Conservation (phyloP, 2,329 filamentous ascomycete species). For the Penicillium expansum region DNA sequence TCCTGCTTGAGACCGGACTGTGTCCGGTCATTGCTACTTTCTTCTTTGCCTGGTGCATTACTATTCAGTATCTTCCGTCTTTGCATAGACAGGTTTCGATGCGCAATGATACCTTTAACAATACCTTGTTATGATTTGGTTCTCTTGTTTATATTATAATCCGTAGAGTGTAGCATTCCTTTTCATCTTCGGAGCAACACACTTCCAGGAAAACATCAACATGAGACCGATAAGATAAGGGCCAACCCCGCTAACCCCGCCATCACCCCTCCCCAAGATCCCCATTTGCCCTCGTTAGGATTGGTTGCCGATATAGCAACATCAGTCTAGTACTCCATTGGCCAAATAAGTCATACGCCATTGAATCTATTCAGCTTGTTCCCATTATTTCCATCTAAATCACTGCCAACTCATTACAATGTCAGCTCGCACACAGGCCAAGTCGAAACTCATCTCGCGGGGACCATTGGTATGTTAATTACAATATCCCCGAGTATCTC, state of each 20-base stretch:
- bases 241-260: constrained; percentile 9
- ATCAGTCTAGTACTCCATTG: neutral
- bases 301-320: neutral
- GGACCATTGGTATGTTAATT: constrained; percentile 34
- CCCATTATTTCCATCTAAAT: neutral
- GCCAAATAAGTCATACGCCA: neutral
- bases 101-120: constrained; percentile 13
- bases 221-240: constrained; percentile 10
- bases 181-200: neutral
- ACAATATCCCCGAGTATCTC: neutral
- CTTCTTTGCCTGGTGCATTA: constrained; percentile 12
- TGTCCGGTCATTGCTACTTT: neutral
- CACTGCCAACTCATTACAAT: constrained; percentile 11
- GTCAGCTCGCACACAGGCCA: constrained; percentile 22
- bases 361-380: neutral
- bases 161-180: neutral
- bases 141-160: neutral
- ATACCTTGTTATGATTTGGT: neutral
- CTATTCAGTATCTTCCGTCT: constrained; percentile 3
- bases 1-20: neutral
- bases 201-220: neutral
- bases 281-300: neutral
- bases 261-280: neutral
- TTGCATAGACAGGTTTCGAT: constrained; percentile 13
- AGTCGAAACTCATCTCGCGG: constrained; percentile 33